Conservation (phyloP, 768 basidiomycete species). For the Lactarius hatsudake region DNA sequence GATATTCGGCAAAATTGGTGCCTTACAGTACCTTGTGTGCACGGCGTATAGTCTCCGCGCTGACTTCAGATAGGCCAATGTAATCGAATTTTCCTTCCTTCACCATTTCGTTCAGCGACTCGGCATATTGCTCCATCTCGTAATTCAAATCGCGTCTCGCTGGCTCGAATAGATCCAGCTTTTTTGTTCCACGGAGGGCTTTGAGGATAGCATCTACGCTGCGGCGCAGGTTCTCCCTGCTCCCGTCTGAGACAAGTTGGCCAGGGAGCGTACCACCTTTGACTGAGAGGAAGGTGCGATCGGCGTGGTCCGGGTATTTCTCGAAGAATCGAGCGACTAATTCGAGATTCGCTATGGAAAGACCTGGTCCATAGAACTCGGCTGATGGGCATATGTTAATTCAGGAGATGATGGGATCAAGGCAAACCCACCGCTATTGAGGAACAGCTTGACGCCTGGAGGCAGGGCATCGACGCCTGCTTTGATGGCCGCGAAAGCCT, state of each 20-base stretch:
- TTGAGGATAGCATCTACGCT: conserved; percentile 46
- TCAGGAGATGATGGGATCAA: neutral
- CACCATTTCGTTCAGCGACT: conserved; percentile 42
- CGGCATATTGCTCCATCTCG: conserved; percentile 47
- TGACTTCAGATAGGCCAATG: conserved; percentile 58
- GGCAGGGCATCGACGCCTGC: conserved; percentile 45
- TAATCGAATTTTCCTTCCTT: conserved; percentile 58
- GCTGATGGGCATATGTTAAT: conserved; percentile 32
- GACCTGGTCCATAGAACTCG: conserved; percentile 55
- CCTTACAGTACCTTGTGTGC: conserved; percentile 35
- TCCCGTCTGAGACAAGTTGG: conserved; percentile 28
- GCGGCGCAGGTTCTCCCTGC: conserved; percentile 44
- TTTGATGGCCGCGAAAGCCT: conserved; percentile 61
- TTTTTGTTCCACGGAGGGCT: conserved; percentile 49
- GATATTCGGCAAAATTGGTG: neutral
- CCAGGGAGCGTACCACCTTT: conserved; percentile 36
- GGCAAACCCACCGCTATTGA: conserved; percentile 46
- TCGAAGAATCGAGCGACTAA: conserved; percentile 50
- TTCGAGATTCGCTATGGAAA: conserved; percentile 44
- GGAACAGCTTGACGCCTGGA: conserved; percentile 45
- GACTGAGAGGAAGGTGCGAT: conserved; percentile 48
- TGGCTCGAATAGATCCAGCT: conserved; percentile 57
- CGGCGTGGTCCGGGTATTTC: conserved; percentile 43
- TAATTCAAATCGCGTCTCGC: conserved; percentile 46
- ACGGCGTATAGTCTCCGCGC: conserved; percentile 44